Percentiles rank a stretch among this genome's conserved stretches.
Conservation (phyloP, 345 rosid genomes). For the Boechera stricta region DNA sequence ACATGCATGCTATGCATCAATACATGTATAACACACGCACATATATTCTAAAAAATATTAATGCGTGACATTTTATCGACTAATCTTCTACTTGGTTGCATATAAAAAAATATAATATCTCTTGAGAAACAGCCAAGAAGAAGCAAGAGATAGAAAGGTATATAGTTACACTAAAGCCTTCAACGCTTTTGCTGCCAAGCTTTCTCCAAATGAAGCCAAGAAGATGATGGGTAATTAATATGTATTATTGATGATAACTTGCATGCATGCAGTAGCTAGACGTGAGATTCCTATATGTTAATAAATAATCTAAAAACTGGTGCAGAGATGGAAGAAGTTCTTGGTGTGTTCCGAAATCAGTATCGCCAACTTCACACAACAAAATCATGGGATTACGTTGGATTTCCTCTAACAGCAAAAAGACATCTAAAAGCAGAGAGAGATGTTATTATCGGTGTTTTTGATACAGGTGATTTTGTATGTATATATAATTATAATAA, state of each 20-base stretch:
- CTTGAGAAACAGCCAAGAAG: conserved; percentile 49
- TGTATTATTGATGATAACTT: no score
- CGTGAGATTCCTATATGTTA: conserved; percentile 5
- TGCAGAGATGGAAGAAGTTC: conserved; percentile 61
- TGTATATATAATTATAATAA: no score
- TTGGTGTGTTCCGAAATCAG: conserved; percentile 62
- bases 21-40: not conserved
- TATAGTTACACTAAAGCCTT: conserved; percentile 85
- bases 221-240: conserved; percentile 53
- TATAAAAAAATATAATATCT: not conserved
- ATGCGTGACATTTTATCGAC: not conserved
- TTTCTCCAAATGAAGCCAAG: conserved; percentile 64
- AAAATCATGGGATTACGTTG: conserved; percentile 89
- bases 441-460: conserved; percentile 71
- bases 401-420: conserved; percentile 69
- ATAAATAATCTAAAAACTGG: not conserved
- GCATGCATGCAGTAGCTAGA: not conserved
- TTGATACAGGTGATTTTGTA: conserved; percentile 65
- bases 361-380: conserved; percentile 87
- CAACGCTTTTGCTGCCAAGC: conserved; percentile 91
- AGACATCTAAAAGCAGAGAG: conserved; percentile 69
- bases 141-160: conserved; percentile 66
- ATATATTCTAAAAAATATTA: not conserved
- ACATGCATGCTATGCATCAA: not conserved
- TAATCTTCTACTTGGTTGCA: conserved; percentile 1